Evolutionary conservation across 257 asterid genomes (phyloP).

Genomic region (Rehmannia glutinosa): DNA sequence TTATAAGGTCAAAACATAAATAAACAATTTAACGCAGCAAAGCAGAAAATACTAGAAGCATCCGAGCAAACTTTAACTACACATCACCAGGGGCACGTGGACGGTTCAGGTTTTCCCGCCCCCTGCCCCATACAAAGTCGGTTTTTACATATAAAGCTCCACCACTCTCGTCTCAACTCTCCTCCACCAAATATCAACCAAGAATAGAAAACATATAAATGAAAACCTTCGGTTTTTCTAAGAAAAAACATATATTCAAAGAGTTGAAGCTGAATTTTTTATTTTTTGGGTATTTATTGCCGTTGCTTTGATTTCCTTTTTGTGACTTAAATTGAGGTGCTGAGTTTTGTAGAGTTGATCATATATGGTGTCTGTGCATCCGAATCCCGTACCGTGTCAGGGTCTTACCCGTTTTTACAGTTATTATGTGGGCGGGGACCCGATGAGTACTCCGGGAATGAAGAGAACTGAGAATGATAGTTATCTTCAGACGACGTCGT

Average conservation of each 20-base stretch:
- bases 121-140: slow-evolving; percentile 11
- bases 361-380: slow-evolving; percentile 59
- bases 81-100: slow-evolving; percentile 38
- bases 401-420: slow-evolving; percentile 27
- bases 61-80: slow-evolving; percentile 11
- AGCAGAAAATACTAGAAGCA: slow-evolving; percentile 29
- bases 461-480: slow-evolving; percentile 4
- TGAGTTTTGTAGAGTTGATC: not conserved
- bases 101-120: slow-evolving; percentile 21
- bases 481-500: slow-evolving; percentile 20
- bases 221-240: not conserved
- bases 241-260: not conserved
- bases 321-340: not conserved
- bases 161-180: not conserved
- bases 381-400: slow-evolving; percentile 45
- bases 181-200: not conserved
- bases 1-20: too few relatives aligned
- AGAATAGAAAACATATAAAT: too few relatives aligned
- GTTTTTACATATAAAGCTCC: not conserved
- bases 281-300: not conserved
- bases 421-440: slow-evolving; percentile 27
- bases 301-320: not conserved
- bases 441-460: slow-evolving; percentile 7
- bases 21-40: too few relatives aligned
- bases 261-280: not conserved